phyloP scores from a whole-genome alignment of 2,329 filamentous ascomycete genomes.

The Microsporum ferrugineum region DNA sequence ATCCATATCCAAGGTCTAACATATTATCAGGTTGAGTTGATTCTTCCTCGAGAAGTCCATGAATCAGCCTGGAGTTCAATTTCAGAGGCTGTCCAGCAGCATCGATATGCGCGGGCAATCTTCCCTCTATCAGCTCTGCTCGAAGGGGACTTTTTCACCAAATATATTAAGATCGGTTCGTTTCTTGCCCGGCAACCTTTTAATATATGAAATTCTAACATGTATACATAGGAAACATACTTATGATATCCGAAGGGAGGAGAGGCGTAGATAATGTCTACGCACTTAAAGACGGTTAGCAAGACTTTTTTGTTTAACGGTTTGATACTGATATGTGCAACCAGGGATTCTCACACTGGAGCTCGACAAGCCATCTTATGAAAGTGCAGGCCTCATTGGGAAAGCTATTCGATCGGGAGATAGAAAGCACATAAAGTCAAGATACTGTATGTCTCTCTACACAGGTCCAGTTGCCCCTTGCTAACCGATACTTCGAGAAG shows the following conservation, averaged over 20 bases:
- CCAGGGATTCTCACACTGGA: constrained; percentile 62
- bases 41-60: constrained; percentile 57
- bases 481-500: constrained; percentile 32
- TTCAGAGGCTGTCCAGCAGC: constrained; percentile 27
- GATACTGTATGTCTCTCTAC: constrained; percentile 51
- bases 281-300: constrained; percentile 54
- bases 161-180: constrained; percentile 68
- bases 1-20: background rate
- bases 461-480: background rate
- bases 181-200: background rate
- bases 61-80: constrained; percentile 41
- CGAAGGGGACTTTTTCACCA: constrained; percentile 64
- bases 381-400: constrained; percentile 69
- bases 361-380: constrained; percentile 69
- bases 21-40: constrained; percentile 44
- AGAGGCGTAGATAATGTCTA: constrained; percentile 61
- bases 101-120: constrained; percentile 55
- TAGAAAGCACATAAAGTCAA: constrained; percentile 53
- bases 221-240: constrained; percentile 50
- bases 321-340: background rate
- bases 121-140: constrained; percentile 64
- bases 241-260: constrained; percentile 74
- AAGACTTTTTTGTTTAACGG: background rate
- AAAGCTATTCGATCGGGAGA: constrained; percentile 49
- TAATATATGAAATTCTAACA: constrained; percentile 4